Evolutionary conservation across 148 eudicot genomes (phyloP), one percentile per base, ranked within the genome.

Genomic region (Heliamphora exappendiculata): DNA sequence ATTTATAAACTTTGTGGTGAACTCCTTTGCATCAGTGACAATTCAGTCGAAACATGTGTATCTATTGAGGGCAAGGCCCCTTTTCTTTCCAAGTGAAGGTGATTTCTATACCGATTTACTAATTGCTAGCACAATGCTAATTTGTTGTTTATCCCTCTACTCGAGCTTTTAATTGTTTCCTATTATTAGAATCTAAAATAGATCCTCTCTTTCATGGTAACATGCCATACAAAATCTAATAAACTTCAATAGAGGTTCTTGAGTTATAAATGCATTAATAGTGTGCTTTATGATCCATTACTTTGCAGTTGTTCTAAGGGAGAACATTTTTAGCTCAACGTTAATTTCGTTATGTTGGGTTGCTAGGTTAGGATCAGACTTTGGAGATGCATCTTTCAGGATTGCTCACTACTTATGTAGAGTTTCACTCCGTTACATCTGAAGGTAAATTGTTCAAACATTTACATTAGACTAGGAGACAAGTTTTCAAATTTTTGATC

Each of bases 1-100:
- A 86, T 82, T 92, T 70, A 34, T 87, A 51, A 84, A 88, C 73
- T 92, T 95, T 81, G 77, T 95, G 33, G 81, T 47, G 66, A 78
- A 74, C 54, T 88, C 91, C 75, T 95, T 95, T 84, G 86, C 87
- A 70, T 67, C 84, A 37, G 70, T 77, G 70, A 88, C 86, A 70
- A 72, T 74, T 64, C 79, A 77, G 26, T 37, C 76, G 76, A 77
- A 82, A 39, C 53, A 66, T 63, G 67, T 73, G 51, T 72, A 72
- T 45, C 36, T 14, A 10, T 75, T 65, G 24, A 73, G 51, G 59
- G 75, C 81, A 81, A 79, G 71, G 58, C 60, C 81, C 67, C 60
- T 63, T 59, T 69, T 16, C 67, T 66, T 80, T 72, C 72, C 80
- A 34, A 73, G 55, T 34, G 81, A 84, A 91, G 92, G 98, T 91